These are phyloP conservation scores for Phytophthora sp. DNA, from an alignment of 352 stramenopile genomes.

Conservation along the genomic window DNA sequence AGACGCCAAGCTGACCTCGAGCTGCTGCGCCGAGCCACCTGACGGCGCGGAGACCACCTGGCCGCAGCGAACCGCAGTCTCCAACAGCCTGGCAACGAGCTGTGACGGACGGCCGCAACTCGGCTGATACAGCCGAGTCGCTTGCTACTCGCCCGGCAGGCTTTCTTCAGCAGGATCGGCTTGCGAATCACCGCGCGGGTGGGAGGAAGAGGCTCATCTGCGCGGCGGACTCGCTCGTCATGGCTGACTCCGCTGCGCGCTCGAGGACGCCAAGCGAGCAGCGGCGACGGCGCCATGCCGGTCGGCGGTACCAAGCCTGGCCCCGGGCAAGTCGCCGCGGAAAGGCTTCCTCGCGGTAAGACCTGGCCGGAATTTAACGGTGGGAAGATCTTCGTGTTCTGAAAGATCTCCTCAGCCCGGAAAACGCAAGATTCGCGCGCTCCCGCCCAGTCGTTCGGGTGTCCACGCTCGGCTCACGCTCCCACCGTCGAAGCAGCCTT, in stretches of 20 bases:
- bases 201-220: too few species aligned
- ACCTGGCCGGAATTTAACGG: background rate
- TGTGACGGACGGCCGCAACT: too few species aligned
- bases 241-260: too few species aligned
- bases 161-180: background rate
- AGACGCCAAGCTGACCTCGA: conserved; percentile 7
- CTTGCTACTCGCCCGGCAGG: too few species aligned
- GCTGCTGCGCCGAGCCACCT: conserved; percentile 3
- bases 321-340: too few species aligned
- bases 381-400: conserved; percentile 2
- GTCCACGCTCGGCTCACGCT: background rate
- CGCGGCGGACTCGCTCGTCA: background rate
- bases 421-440: conserved; percentile 16
- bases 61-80: background rate
- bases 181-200: background rate
- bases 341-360: too few species aligned
- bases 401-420: conserved; percentile 13
- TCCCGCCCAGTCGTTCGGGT: background rate
- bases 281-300: too few species aligned
- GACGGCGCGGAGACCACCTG: conserved; percentile 1
- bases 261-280: too few species aligned
- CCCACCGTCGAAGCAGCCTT: background rate
- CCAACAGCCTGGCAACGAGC: background rate
- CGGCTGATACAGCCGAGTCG: too few species aligned
- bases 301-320: too few species aligned